Base-by-base conservation (phyloP, 345 rosid species). In the Populus alba region DNA sequence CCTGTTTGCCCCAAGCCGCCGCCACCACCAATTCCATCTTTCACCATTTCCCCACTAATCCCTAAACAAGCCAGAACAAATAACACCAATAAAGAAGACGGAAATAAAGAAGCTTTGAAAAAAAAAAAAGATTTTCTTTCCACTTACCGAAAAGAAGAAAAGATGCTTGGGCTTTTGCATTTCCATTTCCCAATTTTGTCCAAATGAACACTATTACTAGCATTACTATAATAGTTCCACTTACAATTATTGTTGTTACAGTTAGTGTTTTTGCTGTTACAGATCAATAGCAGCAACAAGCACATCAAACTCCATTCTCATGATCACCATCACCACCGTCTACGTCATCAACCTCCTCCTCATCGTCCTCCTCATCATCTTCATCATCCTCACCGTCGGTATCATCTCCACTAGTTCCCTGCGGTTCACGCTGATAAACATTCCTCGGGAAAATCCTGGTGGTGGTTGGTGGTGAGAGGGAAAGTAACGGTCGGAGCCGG, bases 401-500 rank as follows among this genome's bases (percentile, higher is more conserved):
- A 0, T 84, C 91, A 1, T 88, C 89, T 3, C 81, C 90, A 29
- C 67, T 63, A 27, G 31, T 29, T 63, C 31, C 67, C 80, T 5
- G 85, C 62, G 25, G 67, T 25, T 38, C 43, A 13, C 62, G 45
- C 57, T 73, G 57, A 53, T 23, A 77, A 37, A 77, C 57, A 39
- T 55, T 77, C 74, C 79, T 66, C 11, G 68, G 51, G 79, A n/a
- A 77, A 69, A 27, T 79, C 68, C 70, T 66, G 80, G 53, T 39
- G 45, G 70, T 33, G 78, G 62, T n/a, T 37, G 71, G 23, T 9
- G 27, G 75, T 81, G 88, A 2, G 87, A 53, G 15, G 84, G 79
- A 74, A 91, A 92, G 79, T 47, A 87, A 17, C 94, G 87, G 75
- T 88, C 88, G 75, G 70, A 47, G 53, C 53, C 23, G 20, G 70